Base-by-base conservation (phyloP, 306 rosid genomes). In the Rubus parviflorus region DNA sequence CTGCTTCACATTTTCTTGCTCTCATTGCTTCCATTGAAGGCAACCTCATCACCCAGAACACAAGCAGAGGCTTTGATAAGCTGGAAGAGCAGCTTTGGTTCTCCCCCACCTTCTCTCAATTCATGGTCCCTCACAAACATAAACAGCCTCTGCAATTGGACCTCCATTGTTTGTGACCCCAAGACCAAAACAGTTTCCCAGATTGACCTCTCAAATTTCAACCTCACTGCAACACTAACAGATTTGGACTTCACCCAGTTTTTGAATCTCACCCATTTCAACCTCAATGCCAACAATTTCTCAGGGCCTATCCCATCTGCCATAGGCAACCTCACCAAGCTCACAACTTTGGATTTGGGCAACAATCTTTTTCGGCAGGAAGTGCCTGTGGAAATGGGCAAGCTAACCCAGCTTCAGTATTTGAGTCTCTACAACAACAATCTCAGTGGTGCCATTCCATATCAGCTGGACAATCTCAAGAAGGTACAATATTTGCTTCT, bases 31-130 rank as follows among this genome's bases (percentile, higher is more conserved):
- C 91, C 84, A 20, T 46, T 75, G 76, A 80, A 76, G 71, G 79
- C 77, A 80, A 53, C 66, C 22, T 76, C 94, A 17, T 89, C 96
- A 3, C 82, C 82, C 58, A 82, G 1, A 83, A 20, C 89, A 42
- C 92, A 90, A 82, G 97, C 94, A 48, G 76, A 85, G 70, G 84
- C 92, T 71, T 89, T 90, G 41, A 22, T 89, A n/a, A 85, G 69
- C 70, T 93, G 97, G 97, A 93, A 86, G 66, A 81, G 82, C 75
- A 88, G 58, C 66, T 61, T 93, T 14, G 62, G 76, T 56, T 48
- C 63, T 53, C 78, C 90, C 47, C 68, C 87, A 6, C 53, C 48
- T 49, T 73, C 82, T 83, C 71, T 87, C 43, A 57, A 20, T n/a
- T 82, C 97, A 73, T 90, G 96, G 96, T 89, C 92, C 0, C 76